Evolutionary conservation across 768 basidiomycete genomes (phyloP).

Genomic region (Aureoboletus auriporus): DNA sequence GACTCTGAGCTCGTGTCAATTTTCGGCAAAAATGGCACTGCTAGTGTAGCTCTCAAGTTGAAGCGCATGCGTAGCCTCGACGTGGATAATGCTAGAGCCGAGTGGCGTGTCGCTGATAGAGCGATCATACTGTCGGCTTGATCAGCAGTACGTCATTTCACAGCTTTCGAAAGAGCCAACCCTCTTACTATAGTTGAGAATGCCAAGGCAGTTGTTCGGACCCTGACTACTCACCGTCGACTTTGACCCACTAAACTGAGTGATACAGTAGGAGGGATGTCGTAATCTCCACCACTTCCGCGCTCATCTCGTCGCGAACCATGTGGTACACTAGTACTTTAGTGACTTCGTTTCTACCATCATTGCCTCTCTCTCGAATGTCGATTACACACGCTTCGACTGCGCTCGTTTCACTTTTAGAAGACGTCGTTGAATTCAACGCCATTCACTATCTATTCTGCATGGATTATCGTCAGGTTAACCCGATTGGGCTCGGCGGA

Average conservation of each 20-base stretch:
- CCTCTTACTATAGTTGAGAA: background rate
- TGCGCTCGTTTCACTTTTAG: background rate
- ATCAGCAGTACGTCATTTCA: constrained; percentile 7
- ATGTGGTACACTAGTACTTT: background rate
- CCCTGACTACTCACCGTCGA: background rate
- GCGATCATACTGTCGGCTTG: constrained; percentile 44
- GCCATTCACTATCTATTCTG: no score
- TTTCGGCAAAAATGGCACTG: constrained; percentile 15
- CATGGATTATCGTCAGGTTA: no score
- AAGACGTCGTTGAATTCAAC: background rate
- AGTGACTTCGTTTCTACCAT: background rate
- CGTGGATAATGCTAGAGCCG: constrained; percentile 58
- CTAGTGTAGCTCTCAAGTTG: constrained; percentile 38
- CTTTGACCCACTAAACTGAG: background rate
- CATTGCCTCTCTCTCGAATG: constrained; percentile 1
- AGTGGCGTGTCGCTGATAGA: constrained; percentile 61
- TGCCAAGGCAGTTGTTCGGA: constrained; percentile 4
- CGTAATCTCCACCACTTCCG: constrained; percentile 1
- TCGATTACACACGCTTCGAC: background rate
- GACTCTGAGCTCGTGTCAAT: constrained; percentile 49
- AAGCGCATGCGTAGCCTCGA: constrained; percentile 58
- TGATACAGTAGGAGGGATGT: background rate
- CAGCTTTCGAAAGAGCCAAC: background rate
- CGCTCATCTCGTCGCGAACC: background rate
- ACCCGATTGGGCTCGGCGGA: no score